Conservation (phyloP, 441 rosid species). For the Syzygium malaccense region DNA sequence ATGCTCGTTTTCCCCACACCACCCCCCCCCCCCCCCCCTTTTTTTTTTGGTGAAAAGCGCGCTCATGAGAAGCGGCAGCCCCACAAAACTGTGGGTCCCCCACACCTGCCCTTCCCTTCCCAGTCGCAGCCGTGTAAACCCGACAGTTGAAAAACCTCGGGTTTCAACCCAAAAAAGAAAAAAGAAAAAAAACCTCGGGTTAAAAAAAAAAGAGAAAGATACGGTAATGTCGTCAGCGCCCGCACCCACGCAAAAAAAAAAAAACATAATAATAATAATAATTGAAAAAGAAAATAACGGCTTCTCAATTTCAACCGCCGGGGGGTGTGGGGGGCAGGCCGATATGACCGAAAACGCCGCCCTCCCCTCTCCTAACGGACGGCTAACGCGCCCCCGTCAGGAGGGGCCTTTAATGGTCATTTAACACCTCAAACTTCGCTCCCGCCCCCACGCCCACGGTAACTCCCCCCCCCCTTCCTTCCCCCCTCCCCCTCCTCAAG, state of each 20-base stretch:
- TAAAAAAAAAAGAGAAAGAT: too few species aligned
- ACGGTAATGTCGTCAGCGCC: background rate
- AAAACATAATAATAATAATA: too few species aligned
- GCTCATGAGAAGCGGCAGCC: background rate
- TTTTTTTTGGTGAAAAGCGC: background rate
- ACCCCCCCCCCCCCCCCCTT: too few species aligned
- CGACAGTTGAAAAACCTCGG: background rate
- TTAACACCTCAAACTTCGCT: background rate
- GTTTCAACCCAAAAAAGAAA: too few species aligned
- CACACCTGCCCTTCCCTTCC: background rate
- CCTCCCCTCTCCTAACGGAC: background rate
- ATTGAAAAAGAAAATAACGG: background rate
- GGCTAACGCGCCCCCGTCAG: background rate
- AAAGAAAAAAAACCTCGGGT: too few species aligned
- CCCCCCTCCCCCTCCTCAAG: background rate
- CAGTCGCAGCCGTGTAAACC: background rate
- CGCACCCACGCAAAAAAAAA: background rate
- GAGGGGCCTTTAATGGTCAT: background rate
- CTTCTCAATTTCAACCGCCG: background rate
- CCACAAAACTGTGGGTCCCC: background rate
- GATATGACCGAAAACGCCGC: background rate
- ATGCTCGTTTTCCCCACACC: too few species aligned
- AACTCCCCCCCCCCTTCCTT: background rate
- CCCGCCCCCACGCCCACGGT: background rate
- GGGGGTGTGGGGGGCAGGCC: too few species aligned